Base-by-base conservation (phyloP, 148 eudicot genomes). In the Vaccinium macrocarpon region DNA sequence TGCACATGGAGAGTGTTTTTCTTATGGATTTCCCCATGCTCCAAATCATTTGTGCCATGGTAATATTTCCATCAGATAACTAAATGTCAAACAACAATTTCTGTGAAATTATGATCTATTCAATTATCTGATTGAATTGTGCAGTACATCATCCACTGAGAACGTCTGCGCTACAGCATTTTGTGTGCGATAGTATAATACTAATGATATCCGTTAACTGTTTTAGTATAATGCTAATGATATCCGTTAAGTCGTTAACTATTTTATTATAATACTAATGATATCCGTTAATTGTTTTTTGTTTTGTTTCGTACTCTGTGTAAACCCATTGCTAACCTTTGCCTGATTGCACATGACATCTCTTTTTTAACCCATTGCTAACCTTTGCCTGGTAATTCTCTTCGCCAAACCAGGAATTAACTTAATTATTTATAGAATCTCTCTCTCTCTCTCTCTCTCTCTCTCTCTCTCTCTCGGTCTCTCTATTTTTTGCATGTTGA, bases 281-380 rank as follows among this genome's bases (percentile, higher is more conserved):
- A n/a, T n/a, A n/a, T n/a, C n/a, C n/a, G n/a, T n/a, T n/a, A n/a
- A n/a, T n/a, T n/a, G n/a, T n/a, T n/a, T n/a, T n/a, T 21, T 62
- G 10, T 46, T 73, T 5, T 10, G 49, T 42, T 13, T 81, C 51
- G 4, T 74, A 49, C 23, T 81, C 14, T 61, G 64, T 70, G 55
- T 32, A 18, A 29, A 0, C 27, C 72, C 5, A n/a, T n/a, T n/a
- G 3, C n/a, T 29, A 8, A 61, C 21, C 38, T 71, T 12, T 27
- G 32, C 38, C 74, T 72, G 49, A 52, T 82, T 51, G 27, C 19
- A 32, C 71, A 52, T n/a, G 27, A 52, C 77, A 73, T 49, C 21
- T 85, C 16, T 51, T 25, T 81, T 83, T 61, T 66, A 16, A 38
- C 32, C 16, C 35, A 49, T 82, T n/a, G n/a, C n/a, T n/a, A n/a